These are phyloP conservation scores for Spongospora subterranea DNA, from an alignment of 208 protist species.

Conservation along the genomic window DNA sequence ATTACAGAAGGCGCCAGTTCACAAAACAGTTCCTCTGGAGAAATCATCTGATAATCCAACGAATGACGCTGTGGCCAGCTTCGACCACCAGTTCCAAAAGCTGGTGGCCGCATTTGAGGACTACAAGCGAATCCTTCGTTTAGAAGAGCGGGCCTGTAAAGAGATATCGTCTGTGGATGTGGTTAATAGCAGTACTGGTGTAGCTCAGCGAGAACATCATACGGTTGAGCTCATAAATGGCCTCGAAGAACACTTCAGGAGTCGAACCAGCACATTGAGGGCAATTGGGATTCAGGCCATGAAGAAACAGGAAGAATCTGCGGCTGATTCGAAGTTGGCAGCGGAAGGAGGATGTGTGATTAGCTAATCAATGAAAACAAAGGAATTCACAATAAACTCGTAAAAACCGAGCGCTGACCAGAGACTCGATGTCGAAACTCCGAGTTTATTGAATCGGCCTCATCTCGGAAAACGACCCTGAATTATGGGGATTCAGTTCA, in stretches of 20 bases:
- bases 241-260: background rate
- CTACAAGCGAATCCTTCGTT: constrained; percentile 12
- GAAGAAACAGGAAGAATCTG: constrained; percentile 6
- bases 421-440: too few relatives aligned
- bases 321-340: constrained; percentile 2
- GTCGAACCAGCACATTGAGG: background rate
- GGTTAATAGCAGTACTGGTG: background rate
- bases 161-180: background rate
- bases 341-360: background rate
- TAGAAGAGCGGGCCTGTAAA: background rate
- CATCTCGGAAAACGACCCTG: too few relatives aligned
- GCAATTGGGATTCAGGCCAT: constrained; percentile 8
- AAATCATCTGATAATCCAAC: background rate
- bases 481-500: too few relatives aligned
- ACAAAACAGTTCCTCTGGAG: background rate
- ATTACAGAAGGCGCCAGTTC: background rate
- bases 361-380: too few relatives aligned
- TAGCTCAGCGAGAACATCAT: background rate
- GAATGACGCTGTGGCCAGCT: background rate
- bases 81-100: background rate
- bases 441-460: too few relatives aligned
- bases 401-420: too few relatives aligned
- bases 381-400: too few relatives aligned
- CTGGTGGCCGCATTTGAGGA: constrained; percentile 16
- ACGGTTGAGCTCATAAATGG: background rate